phyloP scores from a whole-genome alignment of 768 basidiomycete genomes.

The Lactarius pseudohatsudake region DNA sequence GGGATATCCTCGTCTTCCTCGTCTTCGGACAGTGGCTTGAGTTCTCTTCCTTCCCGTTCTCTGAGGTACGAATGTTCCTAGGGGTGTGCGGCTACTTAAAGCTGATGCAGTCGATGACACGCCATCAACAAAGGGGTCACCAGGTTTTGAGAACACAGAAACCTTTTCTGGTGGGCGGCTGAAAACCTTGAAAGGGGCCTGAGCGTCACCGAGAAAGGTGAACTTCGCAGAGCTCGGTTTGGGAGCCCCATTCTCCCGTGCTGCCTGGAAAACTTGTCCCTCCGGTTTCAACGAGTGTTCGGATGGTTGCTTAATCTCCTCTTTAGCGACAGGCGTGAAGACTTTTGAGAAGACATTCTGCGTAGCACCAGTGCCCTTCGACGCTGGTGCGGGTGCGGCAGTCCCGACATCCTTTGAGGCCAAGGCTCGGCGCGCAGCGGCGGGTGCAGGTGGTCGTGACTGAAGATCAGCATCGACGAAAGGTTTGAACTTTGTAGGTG shows the following conservation, averaged over 20 bases:
- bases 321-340: constrained; percentile 49
- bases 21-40: constrained; percentile 29
- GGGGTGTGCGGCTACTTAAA: constrained; percentile 30
- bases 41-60: constrained; percentile 3
- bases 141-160: constrained; percentile 30
- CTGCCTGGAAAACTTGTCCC: constrained; percentile 8
- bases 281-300: constrained; percentile 6
- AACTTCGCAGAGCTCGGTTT: constrained; percentile 31
- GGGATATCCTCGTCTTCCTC: constrained; percentile 31
- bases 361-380: constrained; percentile 27
- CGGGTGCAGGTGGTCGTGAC: constrained; percentile 43
- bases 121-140: constrained; percentile 39
- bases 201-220: constrained; percentile 41
- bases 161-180: constrained; percentile 57
- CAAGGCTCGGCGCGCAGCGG: constrained; percentile 44
- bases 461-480: constrained; percentile 54
- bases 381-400: constrained; percentile 26
- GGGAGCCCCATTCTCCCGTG: constrained; percentile 7
- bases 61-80: constrained; percentile 29
- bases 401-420: constrained; percentile 51
- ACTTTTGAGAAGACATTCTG: constrained; percentile 59
- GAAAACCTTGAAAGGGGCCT: constrained; percentile 60
- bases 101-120: constrained; percentile 14
- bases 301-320: constrained; percentile 17
- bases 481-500: constrained; percentile 55